Evolutionary conservation across 345 rosid genomes (phyloP).

Genomic region (Sonneratia caseolaris): DNA sequence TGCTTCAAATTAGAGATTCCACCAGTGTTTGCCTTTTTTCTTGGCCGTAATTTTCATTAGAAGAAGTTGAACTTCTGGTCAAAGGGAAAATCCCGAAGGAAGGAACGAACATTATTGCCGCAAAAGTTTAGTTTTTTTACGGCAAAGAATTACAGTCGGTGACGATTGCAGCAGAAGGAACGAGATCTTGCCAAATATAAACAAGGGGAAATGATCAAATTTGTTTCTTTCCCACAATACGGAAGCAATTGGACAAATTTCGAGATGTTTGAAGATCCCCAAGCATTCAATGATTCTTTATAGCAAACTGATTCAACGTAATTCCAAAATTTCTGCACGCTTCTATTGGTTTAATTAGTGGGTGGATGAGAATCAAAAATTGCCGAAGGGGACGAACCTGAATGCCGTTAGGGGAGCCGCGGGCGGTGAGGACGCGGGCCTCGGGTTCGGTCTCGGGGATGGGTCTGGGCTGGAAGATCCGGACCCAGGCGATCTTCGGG

Average conservation of each 20-base stretch:
- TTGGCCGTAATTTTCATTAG: no score
- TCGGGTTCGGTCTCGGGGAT: constrained; percentile 42
- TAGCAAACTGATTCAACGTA: background rate
- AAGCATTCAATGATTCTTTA: background rate
- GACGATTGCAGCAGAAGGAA: background rate
- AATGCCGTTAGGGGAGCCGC: constrained; percentile 79
- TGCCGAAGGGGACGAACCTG: constrained; percentile 34
- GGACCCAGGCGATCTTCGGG: constrained; percentile 59
- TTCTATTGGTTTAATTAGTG: background rate
- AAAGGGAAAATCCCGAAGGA: no score
- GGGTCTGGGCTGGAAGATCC: constrained; percentile 47
- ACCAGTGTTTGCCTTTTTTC: no score
- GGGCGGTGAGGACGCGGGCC: constrained; percentile 64
- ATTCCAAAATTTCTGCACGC: background rate
- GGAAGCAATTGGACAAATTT: background rate
- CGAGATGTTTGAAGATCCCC: background rate
- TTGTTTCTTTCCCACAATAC: background rate
- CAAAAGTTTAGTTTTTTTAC: background rate
- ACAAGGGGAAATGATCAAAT: background rate
- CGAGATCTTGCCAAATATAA: no score
- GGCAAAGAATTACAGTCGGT: background rate
- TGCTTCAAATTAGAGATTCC: no score
- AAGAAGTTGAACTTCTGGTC: no score
- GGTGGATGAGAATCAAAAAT: background rate
- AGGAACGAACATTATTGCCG: no score